A percentile compares a stretch with the other conserved stretches of the same genome.
These are phyloP conservation scores for Talaromyces sp. DNA, from an alignment of 2,329 filamentous ascomycete species.

Conservation along the genomic window DNA sequence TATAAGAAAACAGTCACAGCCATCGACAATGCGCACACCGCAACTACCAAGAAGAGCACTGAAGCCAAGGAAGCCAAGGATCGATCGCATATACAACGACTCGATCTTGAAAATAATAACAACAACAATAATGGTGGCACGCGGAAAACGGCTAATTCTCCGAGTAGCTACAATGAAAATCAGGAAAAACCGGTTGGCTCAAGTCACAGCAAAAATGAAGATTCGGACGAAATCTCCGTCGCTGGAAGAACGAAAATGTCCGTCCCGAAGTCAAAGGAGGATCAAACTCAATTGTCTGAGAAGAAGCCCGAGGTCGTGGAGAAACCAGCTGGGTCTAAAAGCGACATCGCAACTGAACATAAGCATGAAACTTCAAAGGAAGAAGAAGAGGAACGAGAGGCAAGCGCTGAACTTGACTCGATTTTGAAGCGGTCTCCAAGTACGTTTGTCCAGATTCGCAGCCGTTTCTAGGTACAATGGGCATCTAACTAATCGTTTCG, in stretches of 20 bases:
- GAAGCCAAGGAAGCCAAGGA: conserved; percentile 47
- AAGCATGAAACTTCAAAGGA: conserved; percentile 9
- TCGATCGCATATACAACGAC: conserved; percentile 57
- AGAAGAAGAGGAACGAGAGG: conserved; percentile 32
- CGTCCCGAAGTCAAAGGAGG: conserved; percentile 37
- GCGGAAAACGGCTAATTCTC: conserved; percentile 25
- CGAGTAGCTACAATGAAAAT: conserved; percentile 21
- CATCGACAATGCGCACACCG: conserved; percentile 48
- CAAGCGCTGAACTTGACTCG: conserved; percentile 67
- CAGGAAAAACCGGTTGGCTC: conserved; percentile 20
- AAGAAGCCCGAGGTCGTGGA: conserved; percentile 57
- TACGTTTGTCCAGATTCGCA: conserved; percentile 44
- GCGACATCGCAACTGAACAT: conserved; percentile 28
- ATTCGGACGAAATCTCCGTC: conserved; percentile 47
- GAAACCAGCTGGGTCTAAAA: conserved; percentile 53
- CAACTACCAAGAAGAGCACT: conserved; percentile 29
- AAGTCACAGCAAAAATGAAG: conserved; percentile 12
- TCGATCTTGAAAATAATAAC: conserved; percentile 56
- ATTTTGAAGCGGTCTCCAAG: conserved; percentile 83
- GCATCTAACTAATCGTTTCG: background rate
- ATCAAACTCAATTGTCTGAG: conserved; percentile 32
- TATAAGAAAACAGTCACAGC: conserved; percentile 55
- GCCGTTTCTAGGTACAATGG: background rate
- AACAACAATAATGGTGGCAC: conserved; percentile 46
- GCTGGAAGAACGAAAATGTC: conserved; percentile 55